Evolutionary conservation across 2,329 filamentous ascomycete genomes (phyloP).

Genomic region (Colletotrichum endophyticum): DNA sequence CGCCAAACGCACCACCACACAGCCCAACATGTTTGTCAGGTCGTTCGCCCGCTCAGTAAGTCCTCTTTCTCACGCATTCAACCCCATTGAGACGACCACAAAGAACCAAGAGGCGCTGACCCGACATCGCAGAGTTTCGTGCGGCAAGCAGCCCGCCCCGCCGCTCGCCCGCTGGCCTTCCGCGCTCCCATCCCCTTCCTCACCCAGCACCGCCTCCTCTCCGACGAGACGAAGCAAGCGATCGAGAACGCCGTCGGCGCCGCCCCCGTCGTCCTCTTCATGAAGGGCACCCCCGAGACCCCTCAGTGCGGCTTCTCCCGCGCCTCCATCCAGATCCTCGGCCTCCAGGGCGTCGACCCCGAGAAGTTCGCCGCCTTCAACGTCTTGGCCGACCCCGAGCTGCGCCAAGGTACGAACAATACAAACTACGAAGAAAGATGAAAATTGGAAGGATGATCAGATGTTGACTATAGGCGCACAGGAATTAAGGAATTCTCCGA

Average conservation of each 20-base stretch:
- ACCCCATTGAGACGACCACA: accelerated
- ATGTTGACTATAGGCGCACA: slow-evolving; percentile 35
- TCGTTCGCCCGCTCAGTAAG: slow-evolving; percentile 16
- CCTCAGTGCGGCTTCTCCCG: slow-evolving; percentile 97
- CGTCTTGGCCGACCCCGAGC: slow-evolving; percentile 87
- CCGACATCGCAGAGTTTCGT: slow-evolving; percentile 35
- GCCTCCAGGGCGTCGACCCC: slow-evolving; percentile 93
- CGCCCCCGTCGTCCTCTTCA: slow-evolving; percentile 94
- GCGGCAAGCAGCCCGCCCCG: slow-evolving; percentile 41
- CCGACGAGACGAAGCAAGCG: slow-evolving; percentile 76
- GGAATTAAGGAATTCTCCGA: slow-evolving; percentile 99
- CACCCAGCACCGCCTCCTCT: slow-evolving; percentile 71
- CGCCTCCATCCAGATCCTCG: slow-evolving; percentile 92
- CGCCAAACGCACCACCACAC: background rate
- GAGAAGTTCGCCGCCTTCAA: slow-evolving; percentile 98
- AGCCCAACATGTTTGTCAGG: slow-evolving; percentile 11
- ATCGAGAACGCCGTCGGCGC: slow-evolving; percentile 91
- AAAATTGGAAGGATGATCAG: background rate
- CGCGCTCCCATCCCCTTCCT: slow-evolving; percentile 21
- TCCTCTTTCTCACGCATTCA: accelerated
- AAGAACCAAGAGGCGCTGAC: background rate
- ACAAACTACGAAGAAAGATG: background rate
- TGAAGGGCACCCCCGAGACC: slow-evolving; percentile 97
- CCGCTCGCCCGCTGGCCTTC: slow-evolving; percentile 27
- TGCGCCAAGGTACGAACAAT: slow-evolving; percentile 72